Base-by-base conservation (phyloP, 2,329 filamentous ascomycete genomes). In the Magnaporthiopsis poae region DNA sequence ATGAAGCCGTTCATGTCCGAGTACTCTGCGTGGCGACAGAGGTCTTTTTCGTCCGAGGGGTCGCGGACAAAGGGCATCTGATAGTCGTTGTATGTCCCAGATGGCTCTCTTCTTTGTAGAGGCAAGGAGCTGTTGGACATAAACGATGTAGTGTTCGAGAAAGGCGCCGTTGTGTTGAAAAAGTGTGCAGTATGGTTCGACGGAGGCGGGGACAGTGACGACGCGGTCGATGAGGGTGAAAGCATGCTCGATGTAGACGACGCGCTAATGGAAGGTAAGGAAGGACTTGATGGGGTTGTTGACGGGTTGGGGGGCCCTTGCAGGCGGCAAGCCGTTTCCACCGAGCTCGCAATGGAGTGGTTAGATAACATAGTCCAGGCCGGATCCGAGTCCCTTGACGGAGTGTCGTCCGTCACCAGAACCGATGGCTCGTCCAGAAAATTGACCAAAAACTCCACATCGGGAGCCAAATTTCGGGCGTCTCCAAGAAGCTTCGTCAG, bases 361-460 rank as follows among this genome's bases (percentile, higher is more conserved):
- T 63, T 60, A 15, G 35, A n/a, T 11, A 36, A 36, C 35, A 36
- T 36, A 2, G 35, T 13, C 35, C 35, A 36, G 11, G 35, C 35
- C 35, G 35, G 11, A 12, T 13, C 35, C 35, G 35, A 36, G 11
- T 36, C 35, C 35, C 35, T 36, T 11, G 35, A 2, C 11, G 35
- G 35, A 12, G 11, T 13, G 0, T 69, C 67, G 5, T 1, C 29
- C 4, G 73, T 74, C 5, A 77, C 63, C 25, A 83, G 18, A 4
- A 81, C 77, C 5, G 76, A 73, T 1, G 82, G 80, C 68, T 84
- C 81, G 64, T 84, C 81, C 4, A 84, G 72, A 59, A 78, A 76
- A 62, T 83, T 84, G n/a, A 82, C 72, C 0, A 82, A 74, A 39
- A 84, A 78, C 9, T 73, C 73, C 13, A 81, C 65, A 39, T 82